A percentile compares a stretch with the other conserved stretches of the same genome.
These are phyloP conservation scores for Kluyveromyces wickerhamii DNA, from an alignment of 805 yeast genomes.

Conservation along the genomic window DNA sequence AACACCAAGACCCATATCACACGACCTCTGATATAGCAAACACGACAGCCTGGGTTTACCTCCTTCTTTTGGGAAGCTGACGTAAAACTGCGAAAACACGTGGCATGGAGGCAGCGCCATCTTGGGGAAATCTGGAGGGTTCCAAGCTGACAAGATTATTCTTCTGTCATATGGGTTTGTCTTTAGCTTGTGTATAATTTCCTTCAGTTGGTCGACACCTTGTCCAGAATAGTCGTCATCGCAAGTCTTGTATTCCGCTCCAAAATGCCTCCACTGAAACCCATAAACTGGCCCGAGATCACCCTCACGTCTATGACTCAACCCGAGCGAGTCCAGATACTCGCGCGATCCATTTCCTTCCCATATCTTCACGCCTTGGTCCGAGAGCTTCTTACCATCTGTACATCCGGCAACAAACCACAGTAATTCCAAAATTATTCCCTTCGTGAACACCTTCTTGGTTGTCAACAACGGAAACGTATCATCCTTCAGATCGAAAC, in stretches of 20 bases:
- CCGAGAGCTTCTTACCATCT: conserved; percentile 70
- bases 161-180: conserved; percentile 92
- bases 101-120: conserved; percentile 99
- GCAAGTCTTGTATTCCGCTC: conserved; percentile 84
- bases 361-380: conserved; percentile 93
- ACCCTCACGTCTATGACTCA: conserved; percentile 75
- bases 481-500: conserved; percentile 68
- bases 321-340: conserved; percentile 76
- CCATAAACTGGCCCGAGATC: conserved; percentile 98
- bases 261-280: conserved; percentile 99
- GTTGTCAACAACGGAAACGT: conserved; percentile 86
- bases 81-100: conserved; percentile 92
- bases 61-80: conserved; percentile 58
- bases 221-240: conserved; percentile 79
- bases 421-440: conserved; percentile 77
- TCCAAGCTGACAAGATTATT: conserved; percentile 95
- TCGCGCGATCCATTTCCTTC: conserved; percentile 97
- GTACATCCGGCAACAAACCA: conserved; percentile 94
- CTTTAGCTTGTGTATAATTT: conserved; percentile 70
- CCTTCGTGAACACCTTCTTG: conserved; percentile 83
- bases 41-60: conserved; percentile 71
- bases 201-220: conserved; percentile 85
- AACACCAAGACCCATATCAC: conserved; percentile 99
- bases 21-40: conserved; percentile 89
- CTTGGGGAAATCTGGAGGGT: conserved; percentile 84